A percentile compares a stretch with the other conserved stretches of the same genome.
phyloP scores from a whole-genome alignment of 129 eudicot genomes.

The Sambucus nigra region DNA sequence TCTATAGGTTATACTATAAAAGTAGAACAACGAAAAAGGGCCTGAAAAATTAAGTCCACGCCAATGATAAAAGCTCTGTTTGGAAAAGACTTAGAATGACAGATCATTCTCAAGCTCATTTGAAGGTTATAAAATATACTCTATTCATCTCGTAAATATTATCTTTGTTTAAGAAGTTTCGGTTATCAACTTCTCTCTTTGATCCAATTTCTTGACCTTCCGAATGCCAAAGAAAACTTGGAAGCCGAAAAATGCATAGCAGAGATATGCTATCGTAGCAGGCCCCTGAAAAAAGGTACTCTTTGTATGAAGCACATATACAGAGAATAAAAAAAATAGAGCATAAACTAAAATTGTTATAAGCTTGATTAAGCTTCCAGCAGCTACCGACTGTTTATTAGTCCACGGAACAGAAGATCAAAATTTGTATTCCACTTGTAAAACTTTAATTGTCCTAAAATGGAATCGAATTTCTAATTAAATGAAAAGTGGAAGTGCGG shows the following conservation, averaged over 20 bases:
- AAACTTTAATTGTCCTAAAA: too few relatives aligned
- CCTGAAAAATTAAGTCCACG: neutral
- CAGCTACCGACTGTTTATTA: constrained; percentile 76
- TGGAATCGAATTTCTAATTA: too few relatives aligned
- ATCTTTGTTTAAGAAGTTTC: constrained; percentile 63
- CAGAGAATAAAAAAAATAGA: neutral
- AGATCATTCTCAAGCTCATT: too few relatives aligned
- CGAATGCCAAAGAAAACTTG: constrained; percentile 79
- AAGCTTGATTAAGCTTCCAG: constrained; percentile 87
- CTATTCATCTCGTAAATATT: neutral
- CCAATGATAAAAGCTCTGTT: neutral
- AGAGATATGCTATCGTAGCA: constrained; percentile 50
- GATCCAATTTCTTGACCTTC: constrained; percentile 84
- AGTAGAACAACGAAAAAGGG: neutral
- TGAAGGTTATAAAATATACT: too few relatives aligned
- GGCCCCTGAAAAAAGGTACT: constrained; percentile 45
- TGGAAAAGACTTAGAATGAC: too few relatives aligned
- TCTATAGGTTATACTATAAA: too few relatives aligned
- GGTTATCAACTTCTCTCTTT: constrained; percentile 73
- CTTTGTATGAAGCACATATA: constrained; percentile 5
- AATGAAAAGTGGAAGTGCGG: neutral
- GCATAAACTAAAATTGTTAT: constrained; percentile 45
- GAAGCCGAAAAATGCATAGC: constrained; percentile 75
- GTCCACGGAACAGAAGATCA: constrained; percentile 11
- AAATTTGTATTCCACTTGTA: neutral